Base-by-base conservation (phyloP, 2,329 filamentous ascomycete species). In the Aspergillus novoparasiticus region DNA sequence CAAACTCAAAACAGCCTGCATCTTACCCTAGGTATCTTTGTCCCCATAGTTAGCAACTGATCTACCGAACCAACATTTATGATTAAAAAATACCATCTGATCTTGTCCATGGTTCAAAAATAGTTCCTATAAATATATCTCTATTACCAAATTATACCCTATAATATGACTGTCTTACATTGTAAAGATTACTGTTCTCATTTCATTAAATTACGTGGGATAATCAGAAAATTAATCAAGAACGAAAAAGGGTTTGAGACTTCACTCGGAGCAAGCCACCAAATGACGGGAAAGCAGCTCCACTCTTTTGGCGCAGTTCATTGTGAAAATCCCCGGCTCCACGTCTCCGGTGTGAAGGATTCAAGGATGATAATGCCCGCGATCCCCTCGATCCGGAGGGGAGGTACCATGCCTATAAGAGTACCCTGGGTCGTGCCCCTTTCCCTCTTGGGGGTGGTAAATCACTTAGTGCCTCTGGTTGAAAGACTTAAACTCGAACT, bases 261-360 rank as follows among this genome's bases (percentile, higher is more conserved):
- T 28, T 48, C 12, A 26, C 12, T 11, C 6, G 6, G 12, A 48
- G 48, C 28, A 51, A 51, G 56, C 59, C 59, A 61, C 59, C 11
- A 51, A 26, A 43, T 46, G 48, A 51, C 48, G 48, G 48, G 48
- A 30, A 34, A 51, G 4, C 2, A 51, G 48, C 48, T 51, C 48
- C 48, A 51, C 48, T 51, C 28, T 51, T 32, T n/a, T 6, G 9
- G n/a, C 45, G 45, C 45, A 21, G 26, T 51, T 32, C 48, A 41
- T 39, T 36, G 36, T 41, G 43, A 58, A 54, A 54, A 23, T 61
- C 46, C 60, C 46, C 34, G 54, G 34, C 46, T 62, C 55, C 60
- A 62, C 60, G 54, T 28, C 9, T 28, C 55, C 55, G 55, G 55
- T 58, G 48, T 54, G 48, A 45, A 54, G 46, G 60, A 54, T 58